Percentiles rank a stretch among this genome's conserved stretches.
Evolutionary conservation across 2,329 filamentous ascomycete species (phyloP).

Genomic region (Botryotinia globosa): DNA sequence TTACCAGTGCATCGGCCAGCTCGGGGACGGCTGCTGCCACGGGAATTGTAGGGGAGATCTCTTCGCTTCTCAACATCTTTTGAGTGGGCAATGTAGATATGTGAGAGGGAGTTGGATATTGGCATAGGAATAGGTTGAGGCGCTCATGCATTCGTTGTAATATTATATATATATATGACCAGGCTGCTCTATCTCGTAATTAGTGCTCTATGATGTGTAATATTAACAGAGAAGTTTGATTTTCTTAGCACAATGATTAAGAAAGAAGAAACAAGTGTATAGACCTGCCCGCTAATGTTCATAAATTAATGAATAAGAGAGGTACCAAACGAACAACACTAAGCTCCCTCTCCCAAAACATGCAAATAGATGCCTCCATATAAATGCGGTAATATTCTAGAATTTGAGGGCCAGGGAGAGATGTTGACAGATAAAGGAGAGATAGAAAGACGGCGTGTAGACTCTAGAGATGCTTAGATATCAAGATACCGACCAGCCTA

Average conservation of each 20-base stretch:
- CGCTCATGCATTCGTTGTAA: neutral
- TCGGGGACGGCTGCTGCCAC: neutral
- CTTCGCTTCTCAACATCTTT: neutral
- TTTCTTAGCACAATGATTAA: neutral
- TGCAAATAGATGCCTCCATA: neutral
- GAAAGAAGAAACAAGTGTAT: neutral
- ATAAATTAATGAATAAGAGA: neutral
- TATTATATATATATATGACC: neutral
- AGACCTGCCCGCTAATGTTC: neutral
- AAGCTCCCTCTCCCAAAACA: neutral
- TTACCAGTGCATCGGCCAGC: neutral
- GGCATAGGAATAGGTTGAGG: neutral
- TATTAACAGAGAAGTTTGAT: neutral
- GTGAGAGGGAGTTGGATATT: neutral
- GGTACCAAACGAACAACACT: neutral
- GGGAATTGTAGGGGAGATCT: neutral
- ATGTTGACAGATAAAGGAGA: neutral
- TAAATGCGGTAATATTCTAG: neutral
- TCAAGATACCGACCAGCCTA: neutral
- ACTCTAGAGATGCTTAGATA: neutral
- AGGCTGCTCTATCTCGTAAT: neutral
- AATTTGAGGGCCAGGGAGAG: neutral
- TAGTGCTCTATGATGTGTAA: rapidly evolving
- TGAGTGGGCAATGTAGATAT: neutral
- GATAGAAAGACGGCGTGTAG: neutral